Percentiles rank a stretch among this genome's conserved stretches.
These are phyloP conservation scores for Lipomyces japonicus DNA, from an alignment of 805 yeast genomes.

Conservation along the genomic window DNA sequence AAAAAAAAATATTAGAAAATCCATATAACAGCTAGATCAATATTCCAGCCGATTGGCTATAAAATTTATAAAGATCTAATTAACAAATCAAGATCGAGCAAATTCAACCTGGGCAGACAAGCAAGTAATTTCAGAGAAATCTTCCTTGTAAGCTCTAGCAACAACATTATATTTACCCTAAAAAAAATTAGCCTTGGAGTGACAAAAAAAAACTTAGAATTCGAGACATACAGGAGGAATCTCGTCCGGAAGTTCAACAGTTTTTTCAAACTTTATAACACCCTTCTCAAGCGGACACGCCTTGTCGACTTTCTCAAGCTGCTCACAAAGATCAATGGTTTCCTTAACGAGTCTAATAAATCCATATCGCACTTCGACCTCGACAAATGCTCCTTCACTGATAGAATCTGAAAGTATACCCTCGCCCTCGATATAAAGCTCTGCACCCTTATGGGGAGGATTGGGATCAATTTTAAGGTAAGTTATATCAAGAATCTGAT, in stretches of 20 bases:
- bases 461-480: constrained; percentile 67
- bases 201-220: not conserved
- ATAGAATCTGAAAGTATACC: constrained; percentile 58
- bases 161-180: constrained; percentile 67
- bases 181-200: not conserved
- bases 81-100: constrained; percentile 16
- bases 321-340: constrained; percentile 90
- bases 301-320: constrained; percentile 75
- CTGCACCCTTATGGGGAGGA: constrained; percentile 84
- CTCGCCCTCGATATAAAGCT: constrained; percentile 71
- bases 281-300: constrained; percentile 81
- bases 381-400: constrained; percentile 87
- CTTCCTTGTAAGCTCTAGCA: constrained; percentile 86
- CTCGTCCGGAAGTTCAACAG: constrained; percentile 79
- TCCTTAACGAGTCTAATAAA: constrained; percentile 83
- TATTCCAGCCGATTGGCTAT: no score
- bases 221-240: constrained; percentile 72
- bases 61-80: no score
- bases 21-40: no score
- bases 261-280: constrained; percentile 57
- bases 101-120: constrained; percentile 47
- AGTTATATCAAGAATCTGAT: constrained; percentile 63
- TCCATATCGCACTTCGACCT: constrained; percentile 89
- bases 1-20: no score
- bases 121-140: constrained; percentile 80